Percentiles rank a stretch among this genome's conserved stretches.
These are phyloP conservation scores for Macrophomina pseudophaseolina DNA, from an alignment of 2,329 filamentous ascomycete species.

Conservation along the genomic window DNA sequence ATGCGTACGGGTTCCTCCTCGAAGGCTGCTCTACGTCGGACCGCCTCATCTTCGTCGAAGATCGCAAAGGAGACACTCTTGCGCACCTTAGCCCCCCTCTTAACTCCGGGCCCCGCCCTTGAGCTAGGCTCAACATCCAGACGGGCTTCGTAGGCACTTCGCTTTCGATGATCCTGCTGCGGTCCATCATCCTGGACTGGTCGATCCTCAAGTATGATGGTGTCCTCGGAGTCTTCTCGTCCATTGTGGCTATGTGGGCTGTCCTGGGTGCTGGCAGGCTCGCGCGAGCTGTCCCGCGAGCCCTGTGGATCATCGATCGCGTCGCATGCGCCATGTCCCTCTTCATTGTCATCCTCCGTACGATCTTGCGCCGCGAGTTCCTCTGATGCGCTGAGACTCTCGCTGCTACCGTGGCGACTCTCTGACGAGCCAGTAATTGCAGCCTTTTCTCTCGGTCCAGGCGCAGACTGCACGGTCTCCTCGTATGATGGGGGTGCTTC, in stretches of 20 bases:
- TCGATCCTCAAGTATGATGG: background rate
- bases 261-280: too few relatives aligned
- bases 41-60: background rate
- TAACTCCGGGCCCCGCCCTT: background rate
- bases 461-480: background rate
- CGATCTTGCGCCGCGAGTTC: background rate
- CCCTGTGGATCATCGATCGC: too few relatives aligned
- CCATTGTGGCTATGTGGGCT: too few relatives aligned
- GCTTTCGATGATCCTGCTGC: constrained; percentile 2
- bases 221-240: background rate
- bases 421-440: background rate
- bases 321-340: too few relatives aligned
- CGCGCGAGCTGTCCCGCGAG: too few relatives aligned
- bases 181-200: too few relatives aligned
- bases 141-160: background rate
- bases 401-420: background rate
- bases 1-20: background rate
- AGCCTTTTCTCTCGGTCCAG: background rate
- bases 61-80: background rate
- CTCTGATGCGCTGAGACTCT: background rate
- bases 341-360: background rate
- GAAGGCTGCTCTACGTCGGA: background rate
- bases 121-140: background rate
- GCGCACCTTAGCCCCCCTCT: background rate
- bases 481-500: background rate